Conservation (phyloP, 129 eudicot genomes). For the Tanacetum coccineum region DNA sequence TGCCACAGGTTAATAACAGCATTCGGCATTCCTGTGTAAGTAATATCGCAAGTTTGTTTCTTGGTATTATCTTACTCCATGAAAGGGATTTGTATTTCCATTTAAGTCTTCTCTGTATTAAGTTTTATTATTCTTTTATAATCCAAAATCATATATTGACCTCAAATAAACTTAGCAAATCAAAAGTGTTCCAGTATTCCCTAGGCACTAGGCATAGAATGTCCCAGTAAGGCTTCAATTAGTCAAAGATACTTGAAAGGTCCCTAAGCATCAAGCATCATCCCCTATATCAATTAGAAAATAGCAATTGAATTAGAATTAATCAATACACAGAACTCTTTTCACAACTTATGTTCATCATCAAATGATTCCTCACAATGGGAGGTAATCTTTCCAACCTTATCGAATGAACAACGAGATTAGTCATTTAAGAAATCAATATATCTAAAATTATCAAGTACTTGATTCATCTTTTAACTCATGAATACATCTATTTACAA, state of each 20-base stretch:
- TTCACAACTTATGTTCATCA: conserved; percentile 13
- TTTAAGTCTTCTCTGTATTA: neutral
- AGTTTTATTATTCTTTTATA: neutral
- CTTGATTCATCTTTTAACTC: too few relatives aligned
- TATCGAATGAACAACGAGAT: too few relatives aligned
- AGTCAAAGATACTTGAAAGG: conserved; percentile 12
- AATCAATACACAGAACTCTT: neutral
- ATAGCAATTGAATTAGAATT: neutral
- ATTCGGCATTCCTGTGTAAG: too few relatives aligned
- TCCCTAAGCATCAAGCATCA: neutral
- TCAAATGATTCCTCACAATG: too few relatives aligned
- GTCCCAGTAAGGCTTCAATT: conserved; percentile 2
- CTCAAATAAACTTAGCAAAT: neutral
- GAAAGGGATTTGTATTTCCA: neutral
- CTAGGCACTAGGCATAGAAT: neutral
- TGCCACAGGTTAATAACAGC: too few relatives aligned
- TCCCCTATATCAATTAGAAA: conserved; percentile 3
- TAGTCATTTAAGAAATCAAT: too few relatives aligned
- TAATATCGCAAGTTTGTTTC: neutral
- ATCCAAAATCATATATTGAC: conserved; percentile 11
- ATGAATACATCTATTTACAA: too few relatives aligned
- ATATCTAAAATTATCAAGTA: too few relatives aligned
- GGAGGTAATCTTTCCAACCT: too few relatives aligned
- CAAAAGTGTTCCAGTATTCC: conserved; percentile 17
- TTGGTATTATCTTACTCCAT: neutral